A percentile compares a stretch with the other conserved stretches of the same genome.
Conservation (phyloP, 805 yeast species). For the Ogataea angusta region DNA sequence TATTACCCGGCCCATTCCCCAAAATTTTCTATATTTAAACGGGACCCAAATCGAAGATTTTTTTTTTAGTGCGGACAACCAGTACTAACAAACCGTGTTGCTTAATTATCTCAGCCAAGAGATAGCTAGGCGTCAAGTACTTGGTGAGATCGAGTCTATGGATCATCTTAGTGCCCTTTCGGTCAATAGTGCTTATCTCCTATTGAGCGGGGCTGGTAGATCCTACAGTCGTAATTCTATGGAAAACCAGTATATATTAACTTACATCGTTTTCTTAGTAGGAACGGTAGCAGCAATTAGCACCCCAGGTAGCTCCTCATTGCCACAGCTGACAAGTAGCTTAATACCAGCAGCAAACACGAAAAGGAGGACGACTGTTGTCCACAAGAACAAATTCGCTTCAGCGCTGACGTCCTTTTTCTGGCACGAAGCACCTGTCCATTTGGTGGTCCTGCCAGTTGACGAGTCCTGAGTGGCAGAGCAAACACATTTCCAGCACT, state of each 20-base stretch:
- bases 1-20: conserved; percentile 10
- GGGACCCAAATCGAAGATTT: conserved; percentile 9
- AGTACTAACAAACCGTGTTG: conserved; percentile 71
- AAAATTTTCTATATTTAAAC: conserved; percentile 9
- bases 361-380: conserved; percentile 45
- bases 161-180: conserved; percentile 72
- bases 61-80: conserved; percentile 67
- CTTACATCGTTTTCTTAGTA: conserved; percentile 35
- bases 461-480: conserved; percentile 40
- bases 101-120: conserved; percentile 43
- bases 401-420: conserved; percentile 65
- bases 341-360: conserved; percentile 50
- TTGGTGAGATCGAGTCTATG: conserved; percentile 53
- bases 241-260: not conserved
- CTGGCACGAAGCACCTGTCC: conserved; percentile 60
- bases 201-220: conserved; percentile 60
- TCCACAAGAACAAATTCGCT: conserved; percentile 70
- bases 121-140: conserved; percentile 64
- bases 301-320: conserved; percentile 65
- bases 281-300: conserved; percentile 55
- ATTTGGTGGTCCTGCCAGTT: conserved; percentile 44
- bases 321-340: conserved; percentile 52
- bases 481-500: conserved; percentile 53
- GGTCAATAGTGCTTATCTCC: conserved; percentile 33
- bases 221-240: conserved; percentile 41